These are phyloP conservation scores for Phaeoacremonium minimum DNA, from an alignment of 2,329 filamentous ascomycete genomes.

Conservation along the genomic window DNA sequence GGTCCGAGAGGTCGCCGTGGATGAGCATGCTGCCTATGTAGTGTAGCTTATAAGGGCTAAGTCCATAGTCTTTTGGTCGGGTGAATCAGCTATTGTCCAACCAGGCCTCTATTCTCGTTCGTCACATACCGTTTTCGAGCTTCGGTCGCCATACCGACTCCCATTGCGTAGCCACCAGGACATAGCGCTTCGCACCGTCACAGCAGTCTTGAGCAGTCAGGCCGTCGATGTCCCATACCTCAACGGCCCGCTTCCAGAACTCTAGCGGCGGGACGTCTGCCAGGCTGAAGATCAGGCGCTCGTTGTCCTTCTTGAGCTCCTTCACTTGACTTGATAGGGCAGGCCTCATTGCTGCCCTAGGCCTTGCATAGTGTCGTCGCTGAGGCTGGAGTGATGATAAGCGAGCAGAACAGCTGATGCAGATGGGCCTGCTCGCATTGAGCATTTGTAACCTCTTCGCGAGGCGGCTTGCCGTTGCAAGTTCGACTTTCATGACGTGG, in stretches of 20 bases:
- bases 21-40: conserved; percentile 21
- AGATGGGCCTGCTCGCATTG: too few species aligned
- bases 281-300: conserved; percentile 14
- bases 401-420: too few species aligned
- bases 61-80: conserved; percentile 14
- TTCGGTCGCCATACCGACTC: conserved; percentile 15
- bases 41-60: conserved; percentile 25
- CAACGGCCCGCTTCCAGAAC: conserved; percentile 16
- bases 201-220: conserved; percentile 16
- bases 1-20: conserved; percentile 1
- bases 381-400: too few species aligned
- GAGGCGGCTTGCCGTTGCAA: too few species aligned
- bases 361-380: too few species aligned
- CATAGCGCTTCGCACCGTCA: conserved; percentile 16
- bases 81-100: too few species aligned
- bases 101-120: too few species aligned
- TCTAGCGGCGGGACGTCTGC: conserved; percentile 19
- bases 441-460: too few species aligned
- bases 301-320: too few species aligned
- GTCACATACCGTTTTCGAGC: conserved; percentile 12
- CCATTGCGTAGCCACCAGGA: conserved; percentile 14
- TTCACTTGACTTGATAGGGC: too few species aligned
- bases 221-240: conserved; percentile 8
- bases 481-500: too few species aligned
- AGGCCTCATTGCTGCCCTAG: too few species aligned